Evolutionary conservation across 805 yeast species (phyloP), one percentile per base, ranked within the genome.

Genomic region (Helenozyma baotianmanensis): DNA sequence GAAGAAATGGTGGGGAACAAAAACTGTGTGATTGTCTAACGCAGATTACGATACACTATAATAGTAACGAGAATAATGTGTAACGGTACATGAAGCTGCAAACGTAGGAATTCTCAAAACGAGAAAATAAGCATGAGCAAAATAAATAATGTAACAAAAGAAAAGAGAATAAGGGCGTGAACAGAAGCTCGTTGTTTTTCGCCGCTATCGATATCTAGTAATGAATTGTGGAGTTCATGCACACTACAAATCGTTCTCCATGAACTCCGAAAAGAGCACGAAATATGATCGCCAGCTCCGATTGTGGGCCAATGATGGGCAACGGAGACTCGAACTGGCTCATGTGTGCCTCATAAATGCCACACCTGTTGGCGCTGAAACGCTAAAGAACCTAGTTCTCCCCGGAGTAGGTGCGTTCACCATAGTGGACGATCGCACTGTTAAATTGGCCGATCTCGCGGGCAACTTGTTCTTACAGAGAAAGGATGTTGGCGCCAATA

Each of bases 211-310:
- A n/a, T n/a, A n/a, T n/a, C n/a, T n/a, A n/a, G n/a, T n/a, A n/a
- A n/a, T n/a, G n/a, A n/a, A n/a, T n/a, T n/a, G n/a, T n/a, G n/a
- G n/a, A n/a, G n/a, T n/a, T n/a, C n/a, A n/a, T n/a, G n/a, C n/a
- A n/a, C n/a, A n/a, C n/a, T n/a, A n/a, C n/a, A n/a, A n/a, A n/a
- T n/a, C n/a, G n/a, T n/a, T n/a, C n/a, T n/a, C n/a, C n/a, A n/a
- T n/a, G n/a, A n/a, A n/a, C n/a, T n/a, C n/a, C n/a, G 19, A 17
- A 5, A 17, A 8, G 8, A 8, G 54, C 47, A 65, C 67, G 30
- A 78, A 78, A 40, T 88, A 85, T 52, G 96, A 89, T 56, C 70
- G 98, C 23, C 97, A 90, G 53, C 61, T 90, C 38, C 72, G 97
- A 23, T 61, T 90, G 11, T 90, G 97, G 97, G 88, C 85, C 1